phyloP scores from a whole-genome alignment of 305 asterid genomes.

The Solanum hybrid region DNA sequence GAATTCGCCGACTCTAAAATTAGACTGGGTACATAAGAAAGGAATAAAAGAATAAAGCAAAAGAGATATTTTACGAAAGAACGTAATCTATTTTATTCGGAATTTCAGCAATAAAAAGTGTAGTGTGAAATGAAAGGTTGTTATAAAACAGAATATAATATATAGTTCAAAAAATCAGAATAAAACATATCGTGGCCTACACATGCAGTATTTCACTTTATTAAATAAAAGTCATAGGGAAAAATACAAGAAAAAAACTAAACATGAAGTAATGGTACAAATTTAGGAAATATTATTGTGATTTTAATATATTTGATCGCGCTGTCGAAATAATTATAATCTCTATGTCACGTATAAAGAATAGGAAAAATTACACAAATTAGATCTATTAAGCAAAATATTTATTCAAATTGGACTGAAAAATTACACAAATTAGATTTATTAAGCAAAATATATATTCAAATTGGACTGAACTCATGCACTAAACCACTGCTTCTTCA shows the following conservation, averaged over 20 bases:
- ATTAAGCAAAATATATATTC: no score
- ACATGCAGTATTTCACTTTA: not conserved
- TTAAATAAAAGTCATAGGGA: not conserved
- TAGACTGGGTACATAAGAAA: not conserved
- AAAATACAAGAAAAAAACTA: not conserved
- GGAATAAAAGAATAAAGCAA: not conserved
- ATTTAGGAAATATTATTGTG: not conserved
- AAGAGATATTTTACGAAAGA: not conserved
- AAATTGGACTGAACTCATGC: no score
- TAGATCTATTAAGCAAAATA: no score
- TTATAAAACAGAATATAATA: not conserved
- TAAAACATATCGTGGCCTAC: not conserved
- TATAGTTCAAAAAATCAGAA: not conserved
- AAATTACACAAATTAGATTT: no score
- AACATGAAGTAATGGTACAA: not conserved
- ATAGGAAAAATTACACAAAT: not conserved
- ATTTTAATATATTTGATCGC: not conserved
- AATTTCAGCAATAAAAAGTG: not conserved
- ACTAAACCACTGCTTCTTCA: no score
- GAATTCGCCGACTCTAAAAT: not conserved
- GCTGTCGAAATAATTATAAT: not conserved
- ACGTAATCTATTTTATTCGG: not conserved
- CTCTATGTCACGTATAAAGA: not conserved
- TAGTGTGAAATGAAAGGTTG: not conserved
- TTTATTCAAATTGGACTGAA: no score